Conservation (phyloP, 345 rosid species). For the Salix viminalis region DNA sequence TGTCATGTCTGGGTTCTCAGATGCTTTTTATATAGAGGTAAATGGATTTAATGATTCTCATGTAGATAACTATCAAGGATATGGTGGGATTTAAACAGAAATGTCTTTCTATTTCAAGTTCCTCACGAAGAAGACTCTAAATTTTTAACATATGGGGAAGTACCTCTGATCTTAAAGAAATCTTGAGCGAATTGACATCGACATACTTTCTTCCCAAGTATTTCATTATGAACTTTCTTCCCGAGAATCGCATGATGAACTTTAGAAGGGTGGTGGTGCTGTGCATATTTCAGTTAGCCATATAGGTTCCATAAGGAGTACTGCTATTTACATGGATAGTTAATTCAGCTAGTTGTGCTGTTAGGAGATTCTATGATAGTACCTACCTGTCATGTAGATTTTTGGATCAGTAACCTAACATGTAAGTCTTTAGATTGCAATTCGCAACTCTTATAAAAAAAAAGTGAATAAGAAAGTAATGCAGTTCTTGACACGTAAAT, state of each 20-base stretch:
- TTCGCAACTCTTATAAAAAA: too few species aligned
- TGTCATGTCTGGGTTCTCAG: conserved; percentile 90
- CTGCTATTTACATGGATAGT: background rate
- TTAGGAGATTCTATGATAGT: too few species aligned
- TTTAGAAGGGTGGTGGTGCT: background rate
- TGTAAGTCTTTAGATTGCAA: too few species aligned
- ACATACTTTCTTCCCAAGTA: background rate
- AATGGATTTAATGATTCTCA: background rate
- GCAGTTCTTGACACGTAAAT: too few species aligned
- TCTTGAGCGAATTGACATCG: background rate
- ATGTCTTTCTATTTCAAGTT: background rate
- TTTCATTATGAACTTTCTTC: too few species aligned
- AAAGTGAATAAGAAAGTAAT: too few species aligned
- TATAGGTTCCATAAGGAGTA: background rate
- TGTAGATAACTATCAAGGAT: background rate
- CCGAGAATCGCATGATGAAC: background rate
- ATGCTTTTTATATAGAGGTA: conserved; percentile 83
- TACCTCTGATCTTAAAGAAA: background rate
- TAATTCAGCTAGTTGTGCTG: background rate
- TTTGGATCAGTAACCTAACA: too few species aligned
- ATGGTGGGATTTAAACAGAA: too few species aligned
- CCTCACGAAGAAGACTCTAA: background rate
- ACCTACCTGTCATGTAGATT: background rate
- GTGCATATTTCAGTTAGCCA: background rate
- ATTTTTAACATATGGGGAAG: background rate